A percentile compares a stretch with the other conserved stretches of the same genome.
These are phyloP conservation scores for Hanseniaspora sp. DNA, from an alignment of 1,139 yeast genomes.

Conservation along the genomic window DNA sequence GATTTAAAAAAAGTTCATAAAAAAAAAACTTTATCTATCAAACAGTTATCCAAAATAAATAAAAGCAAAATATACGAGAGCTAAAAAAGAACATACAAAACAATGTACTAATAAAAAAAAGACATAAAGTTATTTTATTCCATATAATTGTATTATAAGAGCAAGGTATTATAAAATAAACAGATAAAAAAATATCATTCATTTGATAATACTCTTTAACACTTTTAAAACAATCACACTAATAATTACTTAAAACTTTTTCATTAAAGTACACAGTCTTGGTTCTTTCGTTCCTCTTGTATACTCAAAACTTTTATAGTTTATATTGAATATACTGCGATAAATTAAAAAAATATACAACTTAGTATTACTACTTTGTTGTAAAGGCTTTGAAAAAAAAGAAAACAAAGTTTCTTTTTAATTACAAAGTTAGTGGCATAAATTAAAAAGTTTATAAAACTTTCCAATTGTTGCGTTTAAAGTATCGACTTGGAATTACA, in stretches of 20 bases:
- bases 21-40: neutral
- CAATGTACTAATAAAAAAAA: constrained; percentile 2
- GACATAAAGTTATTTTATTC: neutral
- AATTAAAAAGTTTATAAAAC: neutral
- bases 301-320: neutral
- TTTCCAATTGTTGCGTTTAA: neutral
- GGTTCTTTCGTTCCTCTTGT: constrained; percentile 34
- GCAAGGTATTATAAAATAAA: neutral
- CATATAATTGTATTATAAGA: constrained; percentile 5
- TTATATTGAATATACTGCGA: neutral
- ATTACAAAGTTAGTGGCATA: neutral
- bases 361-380: too few species aligned
- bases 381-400: too few species aligned
- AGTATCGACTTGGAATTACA: constrained; percentile 35
- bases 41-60: neutral
- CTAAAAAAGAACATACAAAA: constrained; percentile 9
- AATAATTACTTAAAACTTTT: neutral
- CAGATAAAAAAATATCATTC: neutral
- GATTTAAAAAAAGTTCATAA: neutral
- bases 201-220: neutral
- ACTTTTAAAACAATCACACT: constrained; percentile 1
- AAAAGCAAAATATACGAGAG: neutral
- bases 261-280: constrained; percentile 23
- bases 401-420: neutral
- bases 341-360: neutral